Evolutionary conservation across 179 eudicot genomes (phyloP).

Genomic region (Pouteria campechiana): DNA sequence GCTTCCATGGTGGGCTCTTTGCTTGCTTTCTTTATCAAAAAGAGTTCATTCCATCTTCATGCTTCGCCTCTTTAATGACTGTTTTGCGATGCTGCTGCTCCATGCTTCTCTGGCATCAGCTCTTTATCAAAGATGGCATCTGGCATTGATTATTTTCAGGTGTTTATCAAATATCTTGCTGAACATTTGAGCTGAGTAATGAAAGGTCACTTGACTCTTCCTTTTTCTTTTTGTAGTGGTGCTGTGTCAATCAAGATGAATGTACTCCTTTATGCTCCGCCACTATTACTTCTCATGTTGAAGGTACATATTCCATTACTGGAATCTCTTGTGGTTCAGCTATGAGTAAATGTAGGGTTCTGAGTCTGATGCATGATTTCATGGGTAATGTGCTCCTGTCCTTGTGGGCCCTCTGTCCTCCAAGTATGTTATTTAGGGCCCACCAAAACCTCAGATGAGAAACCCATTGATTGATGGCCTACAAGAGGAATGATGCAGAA

Average conservation of each 20-base stretch:
- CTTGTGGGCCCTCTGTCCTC: no score
- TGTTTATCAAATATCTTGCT: conserved; percentile 1
- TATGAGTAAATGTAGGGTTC: no score
- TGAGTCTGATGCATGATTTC: no score
- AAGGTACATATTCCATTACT: conserved; percentile 60
- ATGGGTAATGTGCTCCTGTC: no score
- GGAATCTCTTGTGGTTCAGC: no score
- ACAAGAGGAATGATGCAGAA: no score
- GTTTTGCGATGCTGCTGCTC: conserved; percentile 78
- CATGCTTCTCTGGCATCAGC: conserved; percentile 64
- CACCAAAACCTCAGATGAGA: no score
- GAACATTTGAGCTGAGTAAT: background rate
- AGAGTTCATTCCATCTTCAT: conserved; percentile 91
- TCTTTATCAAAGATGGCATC: conserved; percentile 69
- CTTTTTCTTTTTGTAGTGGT: conserved; percentile 34
- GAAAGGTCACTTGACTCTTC: conserved; percentile 5
- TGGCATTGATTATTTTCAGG: conserved; percentile 88
- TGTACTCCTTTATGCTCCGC: conserved; percentile 94
- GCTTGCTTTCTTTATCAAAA: conserved; percentile 78
- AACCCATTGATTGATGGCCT: no score
- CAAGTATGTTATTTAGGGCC: no score
- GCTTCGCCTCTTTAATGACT: conserved; percentile 90
- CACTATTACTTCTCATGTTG: conserved; percentile 69
- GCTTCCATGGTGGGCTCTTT: conserved; percentile 99
- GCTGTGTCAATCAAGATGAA: conserved; percentile 98